Evolutionary conservation across 2,329 filamentous ascomycete species (phyloP).

Genomic region (Exophiala lecanii-corni): DNA sequence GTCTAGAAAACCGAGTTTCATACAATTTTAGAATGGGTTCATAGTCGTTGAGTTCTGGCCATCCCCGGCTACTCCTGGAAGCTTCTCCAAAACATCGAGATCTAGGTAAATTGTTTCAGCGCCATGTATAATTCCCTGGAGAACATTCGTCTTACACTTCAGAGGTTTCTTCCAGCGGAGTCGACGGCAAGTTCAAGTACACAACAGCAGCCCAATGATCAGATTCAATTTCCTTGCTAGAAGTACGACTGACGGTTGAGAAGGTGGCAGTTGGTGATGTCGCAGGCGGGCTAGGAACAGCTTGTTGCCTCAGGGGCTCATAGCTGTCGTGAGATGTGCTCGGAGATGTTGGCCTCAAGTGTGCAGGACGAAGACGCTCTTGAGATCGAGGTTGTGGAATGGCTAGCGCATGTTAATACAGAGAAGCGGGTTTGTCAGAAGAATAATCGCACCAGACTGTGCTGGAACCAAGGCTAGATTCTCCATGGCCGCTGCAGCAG

Average conservation of each 20-base stretch:
- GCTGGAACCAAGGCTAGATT: slow-evolving; percentile 16
- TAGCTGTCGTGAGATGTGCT: slow-evolving; percentile 21
- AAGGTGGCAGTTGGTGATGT: slow-evolving; percentile 23
- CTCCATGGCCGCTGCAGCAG: slow-evolving; percentile 14
- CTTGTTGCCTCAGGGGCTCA: slow-evolving; percentile 14
- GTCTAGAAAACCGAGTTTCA: neutral
- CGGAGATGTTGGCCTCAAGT: slow-evolving; percentile 20
- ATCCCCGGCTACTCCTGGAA: slow-evolving; percentile 4
- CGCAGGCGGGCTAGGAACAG: slow-evolving; percentile 19
- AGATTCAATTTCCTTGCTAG: slow-evolving; percentile 20
- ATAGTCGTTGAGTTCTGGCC: slow-evolving; percentile 12
- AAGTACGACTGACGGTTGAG: slow-evolving; percentile 23
- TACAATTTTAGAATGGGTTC: slow-evolving; percentile 20
- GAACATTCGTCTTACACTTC: slow-evolving; percentile 7
- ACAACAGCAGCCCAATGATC: slow-evolving; percentile 41
- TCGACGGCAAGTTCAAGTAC: slow-evolving; percentile 29
- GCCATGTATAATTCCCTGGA: neutral
- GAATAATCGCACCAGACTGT: slow-evolving; percentile 9
- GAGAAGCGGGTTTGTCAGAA: neutral
- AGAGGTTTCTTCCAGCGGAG: slow-evolving; percentile 20
- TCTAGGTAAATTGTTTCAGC: slow-evolving; percentile 6
- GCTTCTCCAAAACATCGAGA: slow-evolving; percentile 16
- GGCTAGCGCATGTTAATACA: slow-evolving; percentile 1
- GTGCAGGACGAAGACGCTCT: slow-evolving; percentile 16
- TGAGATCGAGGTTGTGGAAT: slow-evolving; percentile 17